phyloP scores from a whole-genome alignment of 345 rosid genomes.

The Sonneratia caseolaris region DNA sequence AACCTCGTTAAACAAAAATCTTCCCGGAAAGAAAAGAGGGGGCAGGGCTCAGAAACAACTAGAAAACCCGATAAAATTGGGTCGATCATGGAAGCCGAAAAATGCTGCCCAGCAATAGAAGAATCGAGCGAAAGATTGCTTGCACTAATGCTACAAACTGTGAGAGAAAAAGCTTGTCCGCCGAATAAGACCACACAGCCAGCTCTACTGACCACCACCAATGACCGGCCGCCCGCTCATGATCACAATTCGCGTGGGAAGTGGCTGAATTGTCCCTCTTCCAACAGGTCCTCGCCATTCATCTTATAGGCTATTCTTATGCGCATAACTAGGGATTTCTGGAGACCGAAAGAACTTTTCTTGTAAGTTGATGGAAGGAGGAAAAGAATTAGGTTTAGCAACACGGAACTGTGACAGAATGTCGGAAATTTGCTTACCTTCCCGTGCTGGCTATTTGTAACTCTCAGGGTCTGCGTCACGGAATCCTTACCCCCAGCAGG shows the following conservation, averaged over 20 bases:
- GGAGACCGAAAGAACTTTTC: constrained; percentile 18
- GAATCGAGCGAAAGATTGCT: constrained; percentile 15
- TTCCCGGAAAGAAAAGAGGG: constrained; percentile 12
- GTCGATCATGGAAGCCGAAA: background rate
- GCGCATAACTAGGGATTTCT: constrained; percentile 95
- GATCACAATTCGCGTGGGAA: constrained; percentile 76
- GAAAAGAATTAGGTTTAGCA: background rate
- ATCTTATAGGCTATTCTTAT: constrained; percentile 78
- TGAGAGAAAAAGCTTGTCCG: constrained; percentile 8
- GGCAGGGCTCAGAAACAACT: constrained; percentile 11
- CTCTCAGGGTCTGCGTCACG: constrained; percentile 57
- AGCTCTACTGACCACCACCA: background rate
- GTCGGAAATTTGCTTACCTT: constrained; percentile 37
- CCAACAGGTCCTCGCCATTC: constrained; percentile 64
- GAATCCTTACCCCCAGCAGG: constrained; percentile 52
- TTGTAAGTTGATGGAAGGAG: background rate
- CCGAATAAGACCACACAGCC: background rate
- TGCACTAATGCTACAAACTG: constrained; percentile 22
- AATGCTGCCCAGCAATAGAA: constrained; percentile 12
- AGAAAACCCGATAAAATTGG: constrained; percentile 11
- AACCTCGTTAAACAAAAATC: constrained; percentile 12
- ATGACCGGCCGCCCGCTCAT: constrained; percentile 7
- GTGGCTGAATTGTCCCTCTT: constrained; percentile 85
- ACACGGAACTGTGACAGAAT: background rate
- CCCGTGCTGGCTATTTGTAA: constrained; percentile 89